Conservation (phyloP, 2,329 filamentous ascomycete species). For the Hirsutella thompsonii region DNA sequence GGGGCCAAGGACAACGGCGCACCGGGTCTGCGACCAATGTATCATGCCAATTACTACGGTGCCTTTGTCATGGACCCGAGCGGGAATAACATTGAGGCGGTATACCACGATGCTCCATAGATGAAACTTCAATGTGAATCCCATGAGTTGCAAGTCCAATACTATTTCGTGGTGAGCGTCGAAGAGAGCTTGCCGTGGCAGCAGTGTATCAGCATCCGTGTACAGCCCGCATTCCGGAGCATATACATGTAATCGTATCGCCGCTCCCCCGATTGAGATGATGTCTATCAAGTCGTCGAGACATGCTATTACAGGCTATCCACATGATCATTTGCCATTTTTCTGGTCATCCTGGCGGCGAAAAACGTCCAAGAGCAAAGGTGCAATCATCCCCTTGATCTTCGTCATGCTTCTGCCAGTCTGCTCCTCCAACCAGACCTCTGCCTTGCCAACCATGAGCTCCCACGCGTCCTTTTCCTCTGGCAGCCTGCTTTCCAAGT, state of each 20-base stretch:
- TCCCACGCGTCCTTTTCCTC: conserved; percentile 46
- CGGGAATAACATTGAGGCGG: conserved; percentile 39
- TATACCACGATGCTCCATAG: conserved; percentile 9
- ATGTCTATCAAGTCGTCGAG: too few relatives aligned
- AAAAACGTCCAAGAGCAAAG: background rate
- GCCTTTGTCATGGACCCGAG: conserved; percentile 36
- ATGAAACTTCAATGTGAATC: too few relatives aligned
- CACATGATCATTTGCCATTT: background rate
- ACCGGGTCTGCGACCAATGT: conserved; percentile 30
- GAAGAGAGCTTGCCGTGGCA: too few relatives aligned
- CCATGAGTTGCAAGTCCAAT: too few relatives aligned
- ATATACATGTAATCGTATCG: too few relatives aligned
- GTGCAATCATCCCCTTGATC: conserved; percentile 7
- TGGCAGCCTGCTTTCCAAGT: conserved; percentile 29
- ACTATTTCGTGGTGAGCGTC: too few relatives aligned
- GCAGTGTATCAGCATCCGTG: too few relatives aligned
- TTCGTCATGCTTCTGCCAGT: conserved; percentile 5
- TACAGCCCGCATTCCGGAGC: too few relatives aligned
- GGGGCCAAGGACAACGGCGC: conserved; percentile 35
- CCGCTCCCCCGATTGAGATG: too few relatives aligned
- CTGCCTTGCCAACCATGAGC: conserved; percentile 48
- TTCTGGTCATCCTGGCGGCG: background rate
- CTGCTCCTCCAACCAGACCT: conserved; percentile 28
- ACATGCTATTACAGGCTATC: too few relatives aligned
- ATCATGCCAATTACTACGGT: conserved; percentile 33